Base-by-base conservation (phyloP, 169 alveolate genomes). In the Cyclospora cayetanensis region DNA sequence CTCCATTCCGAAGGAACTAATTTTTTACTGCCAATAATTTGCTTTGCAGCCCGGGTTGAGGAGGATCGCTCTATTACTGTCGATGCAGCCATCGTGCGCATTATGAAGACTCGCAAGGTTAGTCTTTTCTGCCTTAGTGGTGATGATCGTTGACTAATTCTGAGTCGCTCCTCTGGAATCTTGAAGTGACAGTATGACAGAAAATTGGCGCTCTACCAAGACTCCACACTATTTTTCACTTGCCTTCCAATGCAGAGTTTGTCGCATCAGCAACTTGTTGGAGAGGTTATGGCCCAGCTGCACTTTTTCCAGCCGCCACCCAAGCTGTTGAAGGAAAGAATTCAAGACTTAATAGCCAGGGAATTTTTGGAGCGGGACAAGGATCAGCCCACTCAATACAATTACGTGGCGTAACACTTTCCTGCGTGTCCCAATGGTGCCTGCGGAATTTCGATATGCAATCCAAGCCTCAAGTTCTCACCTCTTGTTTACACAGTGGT, bases 11-110 rank as follows among this genome's bases (percentile, higher is more conserved):
- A n/a, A n/a, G n/a, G n/a, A n/a, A n/a, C n/a, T n/a, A n/a, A n/a
- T n/a, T n/a, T n/a, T n/a, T n/a, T n/a, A n/a, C n/a, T n/a, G n/a
- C n/a, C n/a, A 63, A 0, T 79, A 50, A 80, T 34, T 4, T 27
- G 52, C 20, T 7, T 25, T 37, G 52, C 93, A 92, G 96, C 93
- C 55, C 95, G 96, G 18, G 95, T 95, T 39, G 96, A 96, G 87
- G 98, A 96, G 63, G 98, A 97, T 80, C 95, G 98, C 53, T 94
- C 97, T 41, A 94, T 94, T n/a, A 98, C 99, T 43, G 95, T 97
- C 55, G 98, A 97, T 87, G 99, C 99, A 25, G 97, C 98, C 9
- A 96, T 97, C 41, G 99, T 97, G 53, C 96, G 98, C 65, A 96
- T 97, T 31, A 97, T 97, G 99, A 97, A 97, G 93, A 92, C 96